Evolutionary conservation across 331 rosid genomes (phyloP).

Genomic region (Cydonia oblonga): DNA sequence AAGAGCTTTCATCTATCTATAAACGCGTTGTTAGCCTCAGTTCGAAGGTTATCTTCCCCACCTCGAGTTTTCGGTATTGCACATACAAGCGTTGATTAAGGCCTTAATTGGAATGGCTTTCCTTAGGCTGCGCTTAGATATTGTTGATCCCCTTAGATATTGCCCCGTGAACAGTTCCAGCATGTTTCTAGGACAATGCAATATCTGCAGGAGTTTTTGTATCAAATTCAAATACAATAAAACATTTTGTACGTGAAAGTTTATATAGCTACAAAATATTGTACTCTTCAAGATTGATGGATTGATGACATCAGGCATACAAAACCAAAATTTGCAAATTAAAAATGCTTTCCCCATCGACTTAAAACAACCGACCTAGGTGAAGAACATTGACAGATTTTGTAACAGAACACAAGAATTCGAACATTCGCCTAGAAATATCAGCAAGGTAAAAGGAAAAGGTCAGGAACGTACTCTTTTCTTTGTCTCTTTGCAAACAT

Average conservation of each 20-base stretch:
- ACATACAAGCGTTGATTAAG: not conserved
- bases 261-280: not conserved
- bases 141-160: too few species aligned
- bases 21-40: too few species aligned
- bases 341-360: not conserved
- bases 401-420: not conserved
- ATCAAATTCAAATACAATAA: not conserved
- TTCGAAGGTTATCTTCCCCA: too few species aligned
- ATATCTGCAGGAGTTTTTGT: not conserved
- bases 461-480: not conserved
- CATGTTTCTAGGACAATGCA: not conserved
- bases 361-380: not conserved
- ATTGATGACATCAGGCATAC: not conserved
- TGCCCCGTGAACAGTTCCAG: not conserved
- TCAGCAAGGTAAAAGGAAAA: not conserved
- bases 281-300: not conserved
- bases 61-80: not conserved
- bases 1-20: too few species aligned
- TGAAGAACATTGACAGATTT: not conserved
- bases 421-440: not conserved
- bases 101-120: not conserved
- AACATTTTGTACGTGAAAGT: not conserved
- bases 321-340: not conserved
- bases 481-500: not conserved
- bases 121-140: not conserved